These are phyloP conservation scores for Beverwykella pulmonaria DNA, from an alignment of 495 filamentous ascomycete genomes.

Conservation along the genomic window DNA sequence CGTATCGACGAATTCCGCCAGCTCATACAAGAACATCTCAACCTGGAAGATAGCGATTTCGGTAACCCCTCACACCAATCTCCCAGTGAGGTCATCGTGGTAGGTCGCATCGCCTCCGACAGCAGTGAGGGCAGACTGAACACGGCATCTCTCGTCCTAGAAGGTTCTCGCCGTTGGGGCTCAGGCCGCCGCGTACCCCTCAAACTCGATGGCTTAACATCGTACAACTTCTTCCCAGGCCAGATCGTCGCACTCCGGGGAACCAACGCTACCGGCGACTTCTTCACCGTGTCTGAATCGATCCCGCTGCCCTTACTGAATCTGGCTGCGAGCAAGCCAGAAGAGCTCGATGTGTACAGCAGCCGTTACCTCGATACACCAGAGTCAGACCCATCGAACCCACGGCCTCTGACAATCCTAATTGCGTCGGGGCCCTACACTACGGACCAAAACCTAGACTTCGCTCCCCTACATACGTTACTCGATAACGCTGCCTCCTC, in stretches of 20 bases:
- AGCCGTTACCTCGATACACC: slow-evolving; percentile 52
- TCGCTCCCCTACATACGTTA: slow-evolving; percentile 79
- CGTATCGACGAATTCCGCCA: slow-evolving; percentile 85
- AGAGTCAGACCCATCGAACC: slow-evolving; percentile 35
- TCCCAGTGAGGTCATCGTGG: slow-evolving; percentile 82
- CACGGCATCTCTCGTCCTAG: slow-evolving; percentile 77
- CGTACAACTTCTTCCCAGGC: slow-evolving; percentile 88
- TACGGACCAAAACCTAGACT: slow-evolving; percentile 84
- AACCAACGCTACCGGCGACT: slow-evolving; percentile 81
- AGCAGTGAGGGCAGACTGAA: slow-evolving; percentile 81
- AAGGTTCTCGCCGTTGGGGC: slow-evolving; percentile 83
- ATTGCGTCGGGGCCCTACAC: slow-evolving; percentile 88
- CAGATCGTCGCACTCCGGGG: slow-evolving; percentile 88
- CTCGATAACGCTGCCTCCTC: slow-evolving; percentile 74
- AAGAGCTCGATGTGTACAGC: slow-evolving; percentile 64
- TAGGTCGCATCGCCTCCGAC: slow-evolving; percentile 90
- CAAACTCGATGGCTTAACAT: slow-evolving; percentile 66
- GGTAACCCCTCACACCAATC: slow-evolving; percentile 83
- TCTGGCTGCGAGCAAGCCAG: slow-evolving; percentile 64
- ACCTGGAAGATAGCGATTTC: slow-evolving; percentile 78
- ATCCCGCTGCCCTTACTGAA: slow-evolving; percentile 73
- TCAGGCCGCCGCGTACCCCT: slow-evolving; percentile 79
- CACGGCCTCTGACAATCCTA: slow-evolving; percentile 70
- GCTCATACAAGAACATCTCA: slow-evolving; percentile 71
- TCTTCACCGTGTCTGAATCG: slow-evolving; percentile 78